Base-by-base conservation (phyloP, 106 monocot species). In the Acorus calamus region DNA sequence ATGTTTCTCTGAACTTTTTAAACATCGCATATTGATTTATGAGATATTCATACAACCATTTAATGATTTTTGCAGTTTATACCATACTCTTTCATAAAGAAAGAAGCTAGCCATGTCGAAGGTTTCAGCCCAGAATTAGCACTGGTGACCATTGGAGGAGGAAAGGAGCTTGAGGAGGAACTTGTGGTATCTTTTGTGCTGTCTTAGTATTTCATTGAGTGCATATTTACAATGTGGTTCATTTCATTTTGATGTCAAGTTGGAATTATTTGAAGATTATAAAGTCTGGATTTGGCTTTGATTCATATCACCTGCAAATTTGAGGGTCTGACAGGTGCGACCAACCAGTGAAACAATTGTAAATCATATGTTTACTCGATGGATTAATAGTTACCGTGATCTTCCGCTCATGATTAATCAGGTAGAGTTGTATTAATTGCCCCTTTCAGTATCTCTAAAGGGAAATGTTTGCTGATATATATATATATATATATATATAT, bases 271-370 rank as follows among this genome's bases (percentile, higher is more conserved):
- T 28, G 28, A 28, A 28, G 28, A 28, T 28, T 28, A 28, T 28
- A 28, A 28, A 28, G 28, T 28, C 28, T 28, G 28, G 28, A 28
- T 28, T 28, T 28, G 28, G 28, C 28, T 28, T 28, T 28, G 28
- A 28, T 28, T 28, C 28, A 28, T 28, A 28, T 28, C 8, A 49
- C 44, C 69, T 83, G n/a, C 52, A 46, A 60, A 54, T 76, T 82
- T 78, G 84, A 80, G 77, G 76, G 54, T 52, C 53, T 84, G 60
- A 60, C 62, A 98, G 96, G 96, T 98, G 64, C 79, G 96, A 57
- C 96, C 96, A 58, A 98, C 96, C 59, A 98, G 96, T 75, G 96
- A 98, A 74, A 98, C 96, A 47, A 98, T 98, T 57, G 96, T 98
- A 47, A 98, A 98, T 73, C 91, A 98, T 68, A 98, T 98, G 96